These are phyloP conservation scores for Rhododendron griersonianum DNA, from an alignment of 148 eudicot species.

Conservation along the genomic window DNA sequence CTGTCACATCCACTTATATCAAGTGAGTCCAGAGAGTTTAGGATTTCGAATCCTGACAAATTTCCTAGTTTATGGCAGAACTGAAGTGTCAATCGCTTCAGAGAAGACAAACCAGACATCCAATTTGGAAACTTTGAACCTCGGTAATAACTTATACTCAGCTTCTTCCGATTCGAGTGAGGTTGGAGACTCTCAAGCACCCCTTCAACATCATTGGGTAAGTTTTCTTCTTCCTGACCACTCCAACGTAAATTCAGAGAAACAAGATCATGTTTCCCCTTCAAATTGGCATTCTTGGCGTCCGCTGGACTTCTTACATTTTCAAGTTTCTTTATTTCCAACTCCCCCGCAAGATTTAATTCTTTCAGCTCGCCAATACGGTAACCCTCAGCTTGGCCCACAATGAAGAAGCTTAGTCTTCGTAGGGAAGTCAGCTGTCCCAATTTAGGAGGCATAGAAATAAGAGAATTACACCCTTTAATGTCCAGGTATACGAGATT, in stretches of 20 bases:
- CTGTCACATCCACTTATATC: too few species aligned
- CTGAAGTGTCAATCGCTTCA: accelerated
- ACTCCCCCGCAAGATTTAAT: slow-evolving; percentile 5
- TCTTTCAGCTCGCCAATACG: neutral
- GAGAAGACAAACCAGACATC: neutral
- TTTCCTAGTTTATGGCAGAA: neutral
- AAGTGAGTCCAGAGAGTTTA: neutral
- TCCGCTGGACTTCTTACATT: neutral
- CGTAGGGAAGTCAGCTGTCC: too few species aligned
- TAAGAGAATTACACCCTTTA: too few species aligned
- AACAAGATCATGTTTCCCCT: neutral
- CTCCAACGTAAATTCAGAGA: neutral
- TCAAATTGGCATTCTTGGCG: neutral
- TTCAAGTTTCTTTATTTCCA: slow-evolving; percentile 2
- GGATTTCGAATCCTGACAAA: neutral
- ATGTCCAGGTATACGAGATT: too few species aligned
- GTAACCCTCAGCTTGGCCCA: neutral
- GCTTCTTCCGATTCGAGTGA: neutral
- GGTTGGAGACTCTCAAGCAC: slow-evolving; percentile 6
- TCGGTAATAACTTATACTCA: neutral
- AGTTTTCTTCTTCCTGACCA: neutral
- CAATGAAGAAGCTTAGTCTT: too few species aligned
- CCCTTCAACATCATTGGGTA: neutral
- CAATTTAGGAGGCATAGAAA: too few species aligned
- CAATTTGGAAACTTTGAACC: slow-evolving; percentile 1